Percentiles rank a stretch among this genome's conserved stretches.
Conservation (phyloP, 495 filamentous ascomycete genomes). For the Xylaria scruposa region DNA sequence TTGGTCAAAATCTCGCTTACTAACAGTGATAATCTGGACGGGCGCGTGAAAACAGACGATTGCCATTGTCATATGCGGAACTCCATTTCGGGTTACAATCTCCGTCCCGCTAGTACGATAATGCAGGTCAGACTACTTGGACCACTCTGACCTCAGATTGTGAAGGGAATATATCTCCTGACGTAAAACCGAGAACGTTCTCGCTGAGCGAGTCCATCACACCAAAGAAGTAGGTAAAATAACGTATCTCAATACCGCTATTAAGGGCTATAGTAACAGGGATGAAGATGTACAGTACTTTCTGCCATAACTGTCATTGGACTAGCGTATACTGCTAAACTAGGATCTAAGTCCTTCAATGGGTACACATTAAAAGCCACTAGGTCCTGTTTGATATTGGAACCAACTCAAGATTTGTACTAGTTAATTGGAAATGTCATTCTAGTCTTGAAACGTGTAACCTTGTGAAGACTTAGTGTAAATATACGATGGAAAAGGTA, state of each 20-base stretch:
- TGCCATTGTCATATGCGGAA: not conserved
- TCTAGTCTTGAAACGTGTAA: not conserved
- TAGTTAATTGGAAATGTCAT: not conserved
- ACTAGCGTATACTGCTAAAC: conserved; percentile 7
- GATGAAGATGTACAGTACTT: conserved; percentile 9
- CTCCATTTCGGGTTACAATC: not conserved
- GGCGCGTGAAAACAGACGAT: not conserved
- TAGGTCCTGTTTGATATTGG: not conserved
- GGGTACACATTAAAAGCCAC: not conserved
- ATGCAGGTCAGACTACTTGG: not conserved
- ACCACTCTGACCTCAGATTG: not conserved
- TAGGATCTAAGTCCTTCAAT: conserved; percentile 7
- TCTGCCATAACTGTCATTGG: not conserved
- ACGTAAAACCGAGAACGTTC: not conserved
- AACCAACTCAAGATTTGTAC: not conserved
- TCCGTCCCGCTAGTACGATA: not conserved
- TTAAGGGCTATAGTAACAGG: not conserved
- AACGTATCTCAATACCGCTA: not conserved
- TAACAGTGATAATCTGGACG: not conserved
- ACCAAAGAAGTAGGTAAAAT: not conserved
- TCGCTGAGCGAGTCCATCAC: no score
- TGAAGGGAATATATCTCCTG: not conserved
- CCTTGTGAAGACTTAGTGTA: not conserved
- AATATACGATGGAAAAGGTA: not conserved
- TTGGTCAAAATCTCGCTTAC: not conserved